Percentiles rank a stretch among this genome's conserved stretches.
phyloP scores from a whole-genome alignment of 1,284 basidiomycete species.

The Meira miltonrushii region DNA sequence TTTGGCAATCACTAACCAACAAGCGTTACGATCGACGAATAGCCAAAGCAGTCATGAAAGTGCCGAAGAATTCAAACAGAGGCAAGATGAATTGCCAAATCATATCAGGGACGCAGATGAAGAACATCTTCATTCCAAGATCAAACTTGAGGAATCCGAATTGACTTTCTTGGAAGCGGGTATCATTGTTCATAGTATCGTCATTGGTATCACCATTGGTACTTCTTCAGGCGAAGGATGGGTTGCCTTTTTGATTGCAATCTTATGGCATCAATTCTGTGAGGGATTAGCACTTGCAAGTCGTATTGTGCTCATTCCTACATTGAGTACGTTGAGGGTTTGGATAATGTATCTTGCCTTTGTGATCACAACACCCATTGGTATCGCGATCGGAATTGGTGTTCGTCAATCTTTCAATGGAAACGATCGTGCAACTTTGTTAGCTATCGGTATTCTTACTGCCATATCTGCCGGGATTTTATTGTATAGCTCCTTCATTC shows the following conservation, averaged over 20 bases:
- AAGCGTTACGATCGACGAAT: too few relatives aligned
- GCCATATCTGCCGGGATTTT: conserved; percentile 80
- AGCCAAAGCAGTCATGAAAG: neutral
- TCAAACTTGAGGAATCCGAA: conserved; percentile 24
- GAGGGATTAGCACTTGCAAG: conserved; percentile 25
- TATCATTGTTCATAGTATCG: conserved; percentile 54
- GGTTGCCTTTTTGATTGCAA: conserved; percentile 44
- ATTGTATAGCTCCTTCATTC: conserved; percentile 61
- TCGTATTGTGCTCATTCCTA: conserved; percentile 42
- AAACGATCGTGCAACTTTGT: conserved; percentile 65
- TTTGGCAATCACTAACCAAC: neutral
- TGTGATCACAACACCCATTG: conserved; percentile 58
- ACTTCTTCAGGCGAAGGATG: conserved; percentile 28
- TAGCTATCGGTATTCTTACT: conserved; percentile 79
- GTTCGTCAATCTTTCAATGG: conserved; percentile 78
- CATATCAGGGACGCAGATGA: neutral
- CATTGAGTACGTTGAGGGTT: conserved; percentile 19
- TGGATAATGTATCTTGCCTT: conserved; percentile 36
- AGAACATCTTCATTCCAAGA: neutral
- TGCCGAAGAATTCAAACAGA: neutral
- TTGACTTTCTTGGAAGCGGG: conserved; percentile 55
- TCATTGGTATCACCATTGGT: conserved; percentile 52
- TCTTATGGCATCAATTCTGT: conserved; percentile 47
- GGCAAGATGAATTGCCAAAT: neutral
- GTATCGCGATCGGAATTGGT: conserved; percentile 65